These are phyloP conservation scores for Penicillium janthinellum DNA, from an alignment of 2,329 filamentous ascomycete species.

Conservation along the genomic window DNA sequence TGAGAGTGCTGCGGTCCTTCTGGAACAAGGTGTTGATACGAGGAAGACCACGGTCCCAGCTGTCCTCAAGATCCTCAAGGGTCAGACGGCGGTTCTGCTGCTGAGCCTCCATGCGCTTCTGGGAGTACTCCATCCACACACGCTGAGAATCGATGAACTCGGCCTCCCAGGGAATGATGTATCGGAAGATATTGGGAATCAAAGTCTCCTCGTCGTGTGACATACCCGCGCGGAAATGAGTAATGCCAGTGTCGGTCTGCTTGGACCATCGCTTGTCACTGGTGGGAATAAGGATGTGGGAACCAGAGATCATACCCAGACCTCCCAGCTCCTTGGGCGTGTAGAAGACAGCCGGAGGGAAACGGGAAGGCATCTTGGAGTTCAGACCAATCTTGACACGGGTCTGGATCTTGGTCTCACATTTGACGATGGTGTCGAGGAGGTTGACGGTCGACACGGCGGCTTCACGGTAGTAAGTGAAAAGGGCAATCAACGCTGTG, in stretches of 20 bases:
- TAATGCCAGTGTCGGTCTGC: constrained; percentile 95
- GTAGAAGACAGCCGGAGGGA: constrained; percentile 97
- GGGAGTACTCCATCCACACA: constrained; percentile 98
- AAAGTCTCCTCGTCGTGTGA: constrained; percentile 96
- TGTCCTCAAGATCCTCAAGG: constrained; percentile 94
- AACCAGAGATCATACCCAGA: constrained; percentile 97
- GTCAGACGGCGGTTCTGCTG: constrained; percentile 95
- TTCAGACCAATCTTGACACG: constrained; percentile 98
- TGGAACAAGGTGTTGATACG: constrained; percentile 99
- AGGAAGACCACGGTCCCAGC: constrained; percentile 95
- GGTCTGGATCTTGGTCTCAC: constrained; percentile 98
- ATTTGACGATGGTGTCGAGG: constrained; percentile 97
- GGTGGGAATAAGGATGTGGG: constrained; percentile 94
- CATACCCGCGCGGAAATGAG: constrained; percentile 97
- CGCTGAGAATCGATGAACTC: constrained; percentile 99
- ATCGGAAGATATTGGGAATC: constrained; percentile 98
- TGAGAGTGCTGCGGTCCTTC: constrained; percentile 93
- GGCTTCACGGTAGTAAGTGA: constrained; percentile 97
- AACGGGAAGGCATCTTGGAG: constrained; percentile 98
- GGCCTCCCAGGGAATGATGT: constrained; percentile 98
- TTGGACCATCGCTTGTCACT: constrained; percentile 98
- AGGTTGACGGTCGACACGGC: constrained; percentile 93
- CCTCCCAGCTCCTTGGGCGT: constrained; percentile 97
- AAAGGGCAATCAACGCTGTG: constrained; percentile 91
- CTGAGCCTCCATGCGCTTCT: constrained; percentile 95